phyloP scores from a whole-genome alignment of 2,329 filamentous ascomycete species.

The Diatrype stigma region DNA sequence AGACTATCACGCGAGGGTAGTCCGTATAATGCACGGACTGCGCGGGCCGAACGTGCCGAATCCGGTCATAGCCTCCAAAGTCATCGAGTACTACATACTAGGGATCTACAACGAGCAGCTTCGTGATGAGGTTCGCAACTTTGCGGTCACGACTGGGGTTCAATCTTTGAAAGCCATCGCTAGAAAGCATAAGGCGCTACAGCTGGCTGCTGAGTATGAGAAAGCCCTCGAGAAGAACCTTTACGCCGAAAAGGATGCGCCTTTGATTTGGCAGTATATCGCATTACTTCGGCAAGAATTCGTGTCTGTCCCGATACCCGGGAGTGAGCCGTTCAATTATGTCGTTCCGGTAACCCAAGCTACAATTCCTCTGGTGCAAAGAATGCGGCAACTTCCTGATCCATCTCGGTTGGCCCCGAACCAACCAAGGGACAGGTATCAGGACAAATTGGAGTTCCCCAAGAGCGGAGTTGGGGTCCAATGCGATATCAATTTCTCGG shows the following conservation, averaged over 20 bases:
- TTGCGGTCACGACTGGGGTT: constrained; percentile 19
- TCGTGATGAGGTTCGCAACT: constrained; percentile 37
- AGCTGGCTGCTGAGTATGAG: constrained; percentile 54
- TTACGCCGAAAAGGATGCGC: constrained; percentile 35
- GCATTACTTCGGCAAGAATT: constrained; percentile 41
- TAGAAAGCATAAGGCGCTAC: constrained; percentile 49
- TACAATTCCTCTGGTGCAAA: constrained; percentile 31
- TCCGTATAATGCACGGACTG: constrained; percentile 35
- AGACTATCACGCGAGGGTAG: constrained; percentile 45
- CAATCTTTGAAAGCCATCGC: constrained; percentile 38
- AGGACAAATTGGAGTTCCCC: constrained; percentile 69
- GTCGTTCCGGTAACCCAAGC: constrained; percentile 35
- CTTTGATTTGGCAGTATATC: constrained; percentile 46
- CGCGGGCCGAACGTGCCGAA: constrained; percentile 20
- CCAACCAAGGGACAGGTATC: constrained; percentile 50
- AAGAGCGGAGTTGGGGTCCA: constrained; percentile 75
- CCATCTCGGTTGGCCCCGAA: constrained; percentile 47
- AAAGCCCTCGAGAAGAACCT: constrained; percentile 44
- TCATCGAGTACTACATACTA: constrained; percentile 40
- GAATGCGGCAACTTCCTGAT: constrained; percentile 42
- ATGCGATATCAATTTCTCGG: constrained; percentile 90
- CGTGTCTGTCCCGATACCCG: constrained; percentile 10
- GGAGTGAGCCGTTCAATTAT: constrained; percentile 23
- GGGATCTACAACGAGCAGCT: constrained; percentile 48
- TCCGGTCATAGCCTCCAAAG: constrained; percentile 14